These are phyloP conservation scores for Asparagopsis taxiformis DNA, from an alignment of 31 red algal species.

Conservation along the genomic window DNA sequence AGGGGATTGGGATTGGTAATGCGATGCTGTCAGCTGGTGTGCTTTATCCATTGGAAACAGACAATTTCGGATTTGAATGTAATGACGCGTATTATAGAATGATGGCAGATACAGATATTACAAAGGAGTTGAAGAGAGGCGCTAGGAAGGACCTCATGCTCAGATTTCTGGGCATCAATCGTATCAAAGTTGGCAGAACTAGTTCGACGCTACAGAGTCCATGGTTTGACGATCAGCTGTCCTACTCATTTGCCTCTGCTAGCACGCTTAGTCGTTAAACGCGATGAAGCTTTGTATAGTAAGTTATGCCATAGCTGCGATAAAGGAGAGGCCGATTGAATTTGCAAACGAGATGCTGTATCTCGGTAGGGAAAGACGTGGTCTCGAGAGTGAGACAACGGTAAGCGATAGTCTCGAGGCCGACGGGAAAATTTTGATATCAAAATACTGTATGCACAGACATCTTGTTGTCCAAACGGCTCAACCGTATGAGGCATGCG, in stretches of 20 bases:
- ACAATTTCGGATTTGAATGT: slow-evolving; percentile 27
- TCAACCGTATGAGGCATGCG: no score
- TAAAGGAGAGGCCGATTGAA: no score
- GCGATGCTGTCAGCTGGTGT: slow-evolving; percentile 54
- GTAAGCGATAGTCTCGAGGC: no score
- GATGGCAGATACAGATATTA: slow-evolving; percentile 63
- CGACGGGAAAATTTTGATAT: no score
- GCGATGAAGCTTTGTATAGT: neutral
- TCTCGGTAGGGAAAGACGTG: no score
- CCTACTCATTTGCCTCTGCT: slow-evolving; percentile 46
- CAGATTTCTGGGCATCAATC: slow-evolving; percentile 45
- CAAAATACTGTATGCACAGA: no score
- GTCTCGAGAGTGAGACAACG: no score
- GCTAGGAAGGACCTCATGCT: slow-evolving; percentile 56
- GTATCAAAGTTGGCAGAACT: slow-evolving; percentile 20
- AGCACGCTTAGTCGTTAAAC: slow-evolving; percentile 11
- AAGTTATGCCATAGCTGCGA: no score
- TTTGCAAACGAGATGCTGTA: no score
- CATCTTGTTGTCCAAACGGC: no score
- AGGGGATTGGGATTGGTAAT: slow-evolving; percentile 56
- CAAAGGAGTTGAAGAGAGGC: slow-evolving; percentile 52
- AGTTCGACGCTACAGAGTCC: slow-evolving; percentile 38
- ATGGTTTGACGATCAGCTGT: slow-evolving; percentile 59
- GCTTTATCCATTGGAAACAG: slow-evolving; percentile 40
- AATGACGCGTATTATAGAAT: slow-evolving; percentile 47